These are phyloP conservation scores for Lentinus brumalis DNA, from an alignment of 768 basidiomycete genomes.

Conservation along the genomic window DNA sequence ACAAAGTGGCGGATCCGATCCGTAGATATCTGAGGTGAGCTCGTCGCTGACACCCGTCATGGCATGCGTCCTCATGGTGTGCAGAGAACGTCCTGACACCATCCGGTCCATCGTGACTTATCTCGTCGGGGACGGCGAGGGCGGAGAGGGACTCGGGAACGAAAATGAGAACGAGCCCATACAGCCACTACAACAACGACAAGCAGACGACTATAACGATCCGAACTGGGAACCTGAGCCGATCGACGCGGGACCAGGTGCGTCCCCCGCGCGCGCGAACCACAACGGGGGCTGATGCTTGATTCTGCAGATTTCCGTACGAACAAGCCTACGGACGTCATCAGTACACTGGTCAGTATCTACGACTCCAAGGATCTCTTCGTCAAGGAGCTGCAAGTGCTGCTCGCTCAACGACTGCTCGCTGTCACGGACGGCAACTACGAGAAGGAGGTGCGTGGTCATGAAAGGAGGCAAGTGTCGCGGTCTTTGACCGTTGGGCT, in stretches of 20 bases:
- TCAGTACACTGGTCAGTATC: conserved; percentile 95
- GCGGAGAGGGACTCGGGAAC: conserved; percentile 80
- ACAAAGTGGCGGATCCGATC: conserved; percentile 93
- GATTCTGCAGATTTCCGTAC: conserved; percentile 78
- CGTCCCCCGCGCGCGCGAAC: conserved; percentile 9
- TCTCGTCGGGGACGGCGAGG: conserved; percentile 83
- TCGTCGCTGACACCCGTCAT: not conserved
- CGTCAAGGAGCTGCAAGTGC: conserved; percentile 90
- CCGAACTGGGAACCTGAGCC: conserved; percentile 97
- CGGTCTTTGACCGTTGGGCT: not conserved
- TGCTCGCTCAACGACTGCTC: conserved; percentile 86
- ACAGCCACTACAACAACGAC: conserved; percentile 70
- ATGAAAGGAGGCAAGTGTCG: not conserved
- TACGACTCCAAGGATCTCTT: conserved; percentile 98
- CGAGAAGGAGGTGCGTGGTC: conserved; percentile 60
- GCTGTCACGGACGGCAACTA: conserved; percentile 77
- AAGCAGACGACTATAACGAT: conserved; percentile 87
- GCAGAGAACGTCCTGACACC: conserved; percentile 85
- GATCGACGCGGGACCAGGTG: conserved; percentile 93
- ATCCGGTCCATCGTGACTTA: conserved; percentile 92
- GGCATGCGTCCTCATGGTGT: not conserved
- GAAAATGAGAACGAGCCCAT: conserved; percentile 87
- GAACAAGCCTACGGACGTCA: conserved; percentile 89
- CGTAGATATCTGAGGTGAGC: conserved; percentile 80
- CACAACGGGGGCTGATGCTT: no score